These are phyloP conservation scores for Dryas alaskensis DNA, from an alignment of 306 rosid species.

Conservation along the genomic window DNA sequence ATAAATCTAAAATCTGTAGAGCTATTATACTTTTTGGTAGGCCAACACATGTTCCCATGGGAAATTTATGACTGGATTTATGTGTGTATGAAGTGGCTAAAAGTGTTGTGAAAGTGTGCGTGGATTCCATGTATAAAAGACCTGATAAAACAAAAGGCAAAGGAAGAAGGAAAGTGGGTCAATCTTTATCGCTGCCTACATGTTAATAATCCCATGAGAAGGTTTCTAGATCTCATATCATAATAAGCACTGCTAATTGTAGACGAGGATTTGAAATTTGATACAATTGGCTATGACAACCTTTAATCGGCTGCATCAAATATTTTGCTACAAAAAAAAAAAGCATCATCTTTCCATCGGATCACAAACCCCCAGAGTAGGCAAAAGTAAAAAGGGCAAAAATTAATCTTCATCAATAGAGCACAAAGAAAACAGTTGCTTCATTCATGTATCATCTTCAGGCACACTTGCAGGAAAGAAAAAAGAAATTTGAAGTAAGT, in stretches of 20 bases:
- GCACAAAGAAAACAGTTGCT: background rate
- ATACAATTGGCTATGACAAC: too few relatives aligned
- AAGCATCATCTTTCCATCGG: too few relatives aligned
- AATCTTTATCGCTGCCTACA: background rate
- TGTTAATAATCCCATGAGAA: background rate
- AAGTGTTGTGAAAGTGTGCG: background rate
- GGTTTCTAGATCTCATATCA: background rate
- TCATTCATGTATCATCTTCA: background rate
- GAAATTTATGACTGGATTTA: background rate
- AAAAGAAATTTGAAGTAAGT: background rate
- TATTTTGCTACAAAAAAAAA: too few relatives aligned
- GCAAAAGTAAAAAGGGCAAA: too few relatives aligned
- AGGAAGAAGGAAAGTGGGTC: background rate
- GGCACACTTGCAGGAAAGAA: background rate
- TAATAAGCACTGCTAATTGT: background rate
- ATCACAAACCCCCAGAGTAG: too few relatives aligned
- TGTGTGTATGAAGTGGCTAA: background rate
- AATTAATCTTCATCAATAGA: background rate
- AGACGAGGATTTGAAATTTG: background rate
- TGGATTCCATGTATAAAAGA: background rate
- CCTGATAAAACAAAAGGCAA: too few relatives aligned
- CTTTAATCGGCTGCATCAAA: too few relatives aligned
- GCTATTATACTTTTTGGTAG: background rate
- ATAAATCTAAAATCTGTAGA: conserved; percentile 30
- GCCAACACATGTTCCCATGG: background rate